A percentile compares a stretch with the other conserved stretches of the same genome.
phyloP scores from a whole-genome alignment of 768 basidiomycete genomes.

The Leccinum variicolor region DNA sequence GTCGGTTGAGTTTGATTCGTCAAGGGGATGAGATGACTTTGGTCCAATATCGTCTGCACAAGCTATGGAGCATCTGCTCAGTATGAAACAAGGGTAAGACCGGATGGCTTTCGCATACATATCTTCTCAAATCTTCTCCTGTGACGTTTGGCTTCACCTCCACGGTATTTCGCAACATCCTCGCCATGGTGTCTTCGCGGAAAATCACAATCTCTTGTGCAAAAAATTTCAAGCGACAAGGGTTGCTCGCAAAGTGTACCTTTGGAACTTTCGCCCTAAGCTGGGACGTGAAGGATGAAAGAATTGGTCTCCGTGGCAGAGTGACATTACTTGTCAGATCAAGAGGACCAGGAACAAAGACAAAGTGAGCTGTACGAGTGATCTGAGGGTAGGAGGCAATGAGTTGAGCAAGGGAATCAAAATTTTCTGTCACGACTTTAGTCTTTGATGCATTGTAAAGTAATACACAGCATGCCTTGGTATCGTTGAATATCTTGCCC shows the following conservation, averaged over 20 bases:
- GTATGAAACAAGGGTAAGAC: not conserved
- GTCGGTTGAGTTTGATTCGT: conserved; percentile 83
- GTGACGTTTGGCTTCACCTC: conserved; percentile 79
- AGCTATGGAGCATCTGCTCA: conserved; percentile 47
- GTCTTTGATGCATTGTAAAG: not conserved
- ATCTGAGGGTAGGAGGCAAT: conserved; percentile 79
- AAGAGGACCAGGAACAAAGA: conserved; percentile 91
- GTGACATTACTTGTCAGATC: conserved; percentile 82
- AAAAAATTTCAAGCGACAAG: conserved; percentile 93
- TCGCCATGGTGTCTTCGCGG: conserved; percentile 89
- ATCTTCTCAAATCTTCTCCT: conserved; percentile 82
- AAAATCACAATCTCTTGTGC: conserved; percentile 94
- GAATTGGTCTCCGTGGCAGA: conserved; percentile 77
- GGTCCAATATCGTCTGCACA: conserved; percentile 95
- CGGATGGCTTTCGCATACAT: conserved; percentile 49
- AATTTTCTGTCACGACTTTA: conserved; percentile 60
- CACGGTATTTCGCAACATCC: conserved; percentile 89
- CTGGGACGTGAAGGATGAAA: conserved; percentile 69
- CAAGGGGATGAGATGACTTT: conserved; percentile 89
- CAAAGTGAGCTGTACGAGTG: conserved; percentile 77
- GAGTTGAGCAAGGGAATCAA: conserved; percentile 82
- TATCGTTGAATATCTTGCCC: conserved; percentile 78
- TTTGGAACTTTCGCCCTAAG: conserved; percentile 74
- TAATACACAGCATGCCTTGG: conserved; percentile 53
- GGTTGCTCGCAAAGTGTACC: conserved; percentile 82